These are phyloP conservation scores for Annulohypoxylon stygium DNA, from an alignment of 495 filamentous ascomycete genomes.

Conservation along the genomic window DNA sequence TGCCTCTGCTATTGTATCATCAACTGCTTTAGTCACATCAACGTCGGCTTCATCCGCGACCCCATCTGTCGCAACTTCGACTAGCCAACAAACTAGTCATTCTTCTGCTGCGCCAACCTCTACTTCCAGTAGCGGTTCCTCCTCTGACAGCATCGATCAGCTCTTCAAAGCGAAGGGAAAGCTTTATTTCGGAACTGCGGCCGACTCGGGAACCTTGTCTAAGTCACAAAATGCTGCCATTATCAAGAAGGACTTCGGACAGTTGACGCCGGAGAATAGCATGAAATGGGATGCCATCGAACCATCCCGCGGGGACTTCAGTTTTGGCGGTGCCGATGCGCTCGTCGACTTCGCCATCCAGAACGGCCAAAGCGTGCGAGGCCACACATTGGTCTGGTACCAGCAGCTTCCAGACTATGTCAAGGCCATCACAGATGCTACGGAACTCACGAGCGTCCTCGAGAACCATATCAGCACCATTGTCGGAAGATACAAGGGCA, in stretches of 20 bases:
- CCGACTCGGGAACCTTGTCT: conserved; percentile 64
- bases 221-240: conserved; percentile 64
- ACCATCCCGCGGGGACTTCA: conserved; percentile 62
- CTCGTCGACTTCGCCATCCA: conserved; percentile 62
- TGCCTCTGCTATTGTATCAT: conserved; percentile 11
- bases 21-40: conserved; percentile 21
- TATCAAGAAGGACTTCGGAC: conserved; percentile 65
- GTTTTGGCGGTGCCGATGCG: conserved; percentile 58
- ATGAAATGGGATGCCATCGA: conserved; percentile 68
- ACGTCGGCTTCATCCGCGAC: not conserved
- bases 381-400: conserved; percentile 68
- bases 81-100: not conserved
- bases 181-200: conserved; percentile 67
- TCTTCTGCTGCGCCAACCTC: conserved; percentile 25
- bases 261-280: conserved; percentile 67
- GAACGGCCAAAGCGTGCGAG: conserved; percentile 63
- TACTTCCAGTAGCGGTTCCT: conserved; percentile 6
- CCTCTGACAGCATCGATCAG: conserved; percentile 35
- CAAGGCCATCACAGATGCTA: conserved; percentile 58
- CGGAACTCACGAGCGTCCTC: conserved; percentile 57
- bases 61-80: conserved; percentile 1
- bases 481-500: conserved; percentile 64
- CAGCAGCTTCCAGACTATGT: conserved; percentile 68
- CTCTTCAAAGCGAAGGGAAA: conserved; percentile 69
- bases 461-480: conserved; percentile 63